Percentiles rank a stretch among this genome's conserved stretches.
These are phyloP conservation scores for Mucor sp. DNA, from an alignment of 371 early-diverging fungal genomes.

Conservation along the genomic window DNA sequence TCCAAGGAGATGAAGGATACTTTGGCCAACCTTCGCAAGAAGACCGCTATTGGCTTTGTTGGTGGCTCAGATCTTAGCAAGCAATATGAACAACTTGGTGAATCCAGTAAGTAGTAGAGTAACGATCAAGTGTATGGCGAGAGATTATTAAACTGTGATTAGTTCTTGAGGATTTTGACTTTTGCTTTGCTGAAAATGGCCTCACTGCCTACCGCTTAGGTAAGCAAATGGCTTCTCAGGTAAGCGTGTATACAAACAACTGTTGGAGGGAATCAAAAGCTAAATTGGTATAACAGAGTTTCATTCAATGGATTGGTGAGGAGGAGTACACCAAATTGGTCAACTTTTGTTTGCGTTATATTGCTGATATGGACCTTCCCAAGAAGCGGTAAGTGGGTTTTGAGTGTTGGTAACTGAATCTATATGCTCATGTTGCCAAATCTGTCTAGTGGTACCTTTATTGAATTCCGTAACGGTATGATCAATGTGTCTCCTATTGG, in stretches of 20 bases:
- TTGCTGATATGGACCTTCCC: slow-evolving; percentile 96
- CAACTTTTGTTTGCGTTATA: slow-evolving; percentile 92
- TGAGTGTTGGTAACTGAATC: not conserved
- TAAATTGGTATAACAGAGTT: slow-evolving; percentile 63
- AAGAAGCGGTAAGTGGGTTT: slow-evolving; percentile 78
- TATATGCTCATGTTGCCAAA: not conserved
- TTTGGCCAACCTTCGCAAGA: slow-evolving; percentile 83
- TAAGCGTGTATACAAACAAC: slow-evolving; percentile 28
- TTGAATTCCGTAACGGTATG: slow-evolving; percentile 99
- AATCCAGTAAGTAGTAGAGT: slow-evolving; percentile 57
- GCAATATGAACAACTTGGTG: slow-evolving; percentile 98
- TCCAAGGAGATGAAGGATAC: slow-evolving; percentile 82
- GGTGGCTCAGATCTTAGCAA: slow-evolving; percentile 98
- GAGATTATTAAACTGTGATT: slow-evolving; percentile 1
- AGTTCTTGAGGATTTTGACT: slow-evolving; percentile 92
- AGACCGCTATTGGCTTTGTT: slow-evolving; percentile 97
- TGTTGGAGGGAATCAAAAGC: too few species aligned
- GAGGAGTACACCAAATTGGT: slow-evolving; percentile 93
- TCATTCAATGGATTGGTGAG: slow-evolving; percentile 96
- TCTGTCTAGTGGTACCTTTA: slow-evolving; percentile 89
- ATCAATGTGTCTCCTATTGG: slow-evolving; percentile 99
- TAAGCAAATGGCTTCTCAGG: slow-evolving; percentile 76
- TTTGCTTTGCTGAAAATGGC: slow-evolving; percentile 99
- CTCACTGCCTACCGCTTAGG: slow-evolving; percentile 93
- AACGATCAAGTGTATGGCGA: not conserved